Base-by-base conservation (phyloP, 495 filamentous ascomycete genomes). In the Aspergillus mulundensis region DNA sequence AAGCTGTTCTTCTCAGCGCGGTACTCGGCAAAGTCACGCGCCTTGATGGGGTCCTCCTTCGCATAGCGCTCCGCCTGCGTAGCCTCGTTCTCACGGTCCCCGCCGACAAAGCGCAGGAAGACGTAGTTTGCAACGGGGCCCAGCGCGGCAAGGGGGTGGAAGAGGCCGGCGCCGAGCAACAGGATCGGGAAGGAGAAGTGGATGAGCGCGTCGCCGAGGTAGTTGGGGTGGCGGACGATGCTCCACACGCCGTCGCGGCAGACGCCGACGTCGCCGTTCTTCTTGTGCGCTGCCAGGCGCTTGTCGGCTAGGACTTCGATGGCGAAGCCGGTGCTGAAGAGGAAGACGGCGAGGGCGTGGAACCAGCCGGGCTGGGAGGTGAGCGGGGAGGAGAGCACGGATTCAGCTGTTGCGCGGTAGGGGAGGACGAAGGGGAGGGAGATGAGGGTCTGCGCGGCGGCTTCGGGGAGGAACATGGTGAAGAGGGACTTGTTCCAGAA, bases 171-270 rank as follows among this genome's bases (percentile, higher is more conserved):
- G 24, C 74, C 63, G 61, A 77, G 81, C 12, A 85, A 51, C 1
- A 70, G 48, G 32, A 50, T 0, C 6, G 58, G 56, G 50, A 70
- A 73, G 7, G 68, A 70, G 21, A 56, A 20, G 55, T 85, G 82
- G 6, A 81, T 70, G 16, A 85, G 66, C 1, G 75, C 71, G 53
- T 84, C 81, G 5, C 82, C 81, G 39, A 84, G 75, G 43, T 84
- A 85, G 62, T 84, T 84, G 0, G 82, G 82, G 69, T 84, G 81
- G 25, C 82, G 68, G 8, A 84, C 81, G 38, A 85, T 66, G 50
- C 80, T 78, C 81, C 81, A 83, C 15, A 85, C 80, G 1, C 81
- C 80, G 24, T 80, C 72, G 19, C 72, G 71, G 50, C 75, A 76
- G 45, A 81, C 64, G 53, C 67, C 64, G 11, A 30, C 16, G 16